Base-by-base conservation (phyloP, 2,329 filamentous ascomycete genomes). In the Fusarium secorum region DNA sequence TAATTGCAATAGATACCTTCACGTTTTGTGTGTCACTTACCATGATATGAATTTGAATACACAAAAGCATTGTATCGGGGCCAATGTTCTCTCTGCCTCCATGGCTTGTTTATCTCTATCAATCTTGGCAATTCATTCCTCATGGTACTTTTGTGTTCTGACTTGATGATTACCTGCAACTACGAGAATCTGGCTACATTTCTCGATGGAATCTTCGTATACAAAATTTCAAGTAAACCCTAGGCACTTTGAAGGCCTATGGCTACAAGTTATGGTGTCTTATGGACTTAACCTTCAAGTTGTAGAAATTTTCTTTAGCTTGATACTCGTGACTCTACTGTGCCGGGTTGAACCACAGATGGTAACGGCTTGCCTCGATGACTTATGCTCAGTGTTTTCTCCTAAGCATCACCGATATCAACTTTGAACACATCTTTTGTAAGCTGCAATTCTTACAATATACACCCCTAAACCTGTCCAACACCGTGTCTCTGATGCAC, bases 401-500 rank as follows among this genome's bases (percentile, higher is more conserved):
- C 17, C 11, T 22, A 8, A n/a, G 38, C 7, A 38, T 32, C 54
- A 60, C 20, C 1, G 4, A n/a, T 14, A 44, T 18, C 38, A 39
- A 33, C 39, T 56, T 26, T n/a, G 28, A 30, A 18, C 15, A 22
- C 36, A 36, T 51, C 33, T 36, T 60, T 33, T 38, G 28, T 58
- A 62, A 49, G 22, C 60, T 51, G 56, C 45, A 66, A 65, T 68
- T 52, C 56, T 46, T 56, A 58, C 56, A 56, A 59, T 52, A 57
- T 66, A 56, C 63, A 68, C 55, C 56, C 63, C 20, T 58, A 55
- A 71, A 71, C 70, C 66, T 73, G 49, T 70, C 70, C 59, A 75
- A 76, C 72, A 75, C 74, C 71, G 66, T 74, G 57, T 53, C 68
- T 75, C 58, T 76, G 72, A 76, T 76, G 74, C 74, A 76, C 74